Base-by-base conservation (phyloP, 805 yeast genomes). In the Cyberlindnera xishuangbannaensis region DNA sequence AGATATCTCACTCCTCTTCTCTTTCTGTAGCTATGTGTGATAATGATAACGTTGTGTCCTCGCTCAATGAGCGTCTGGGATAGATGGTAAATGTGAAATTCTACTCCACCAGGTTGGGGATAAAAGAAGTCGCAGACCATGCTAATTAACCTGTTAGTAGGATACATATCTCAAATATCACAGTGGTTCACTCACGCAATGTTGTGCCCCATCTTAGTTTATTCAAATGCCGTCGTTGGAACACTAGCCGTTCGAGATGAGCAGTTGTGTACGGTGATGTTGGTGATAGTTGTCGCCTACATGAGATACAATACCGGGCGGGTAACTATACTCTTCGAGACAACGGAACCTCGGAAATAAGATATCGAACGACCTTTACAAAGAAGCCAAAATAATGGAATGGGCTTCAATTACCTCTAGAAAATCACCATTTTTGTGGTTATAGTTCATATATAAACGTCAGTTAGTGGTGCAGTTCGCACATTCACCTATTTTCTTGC, bases 101-200 rank as follows among this genome's bases (percentile, higher is more conserved):
- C 99, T 2, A 92, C 95, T 8, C 99, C 99, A 4, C 99, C 99
- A 0, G 97, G 82, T 55, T 92, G 98, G 9, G 99, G 99, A 60
- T 83, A 92, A 73, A 92, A 92, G 66, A 87, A 92, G 59, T 92
- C 99, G 27, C 95, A 83, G 4, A 88, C 84, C 96, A 92, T 88
- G 23, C 23, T 20, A 12, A 9, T n/a, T n/a, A n/a, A n/a, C n/a
- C 5, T n/a, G 28, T 21, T 21, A 18, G 28, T 17, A 15, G 3
- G 5, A 15, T 15, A 4, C 8, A 12, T 8, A 6, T 4, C n/a
- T 14, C 15, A 18, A 8, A 28, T 18, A 13, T 17, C 19, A 20
- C 7, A 8, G 15, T 6, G 11, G 21, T 15, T 4, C 12, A 41
- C 55, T 30, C 32, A 49, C 52, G 58, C 61, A 31, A 56, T 47